A percentile compares a stretch with the other conserved stretches of the same genome.
phyloP scores from a whole-genome alignment of 768 basidiomycete genomes.

The Melanogaster broomeanus region DNA sequence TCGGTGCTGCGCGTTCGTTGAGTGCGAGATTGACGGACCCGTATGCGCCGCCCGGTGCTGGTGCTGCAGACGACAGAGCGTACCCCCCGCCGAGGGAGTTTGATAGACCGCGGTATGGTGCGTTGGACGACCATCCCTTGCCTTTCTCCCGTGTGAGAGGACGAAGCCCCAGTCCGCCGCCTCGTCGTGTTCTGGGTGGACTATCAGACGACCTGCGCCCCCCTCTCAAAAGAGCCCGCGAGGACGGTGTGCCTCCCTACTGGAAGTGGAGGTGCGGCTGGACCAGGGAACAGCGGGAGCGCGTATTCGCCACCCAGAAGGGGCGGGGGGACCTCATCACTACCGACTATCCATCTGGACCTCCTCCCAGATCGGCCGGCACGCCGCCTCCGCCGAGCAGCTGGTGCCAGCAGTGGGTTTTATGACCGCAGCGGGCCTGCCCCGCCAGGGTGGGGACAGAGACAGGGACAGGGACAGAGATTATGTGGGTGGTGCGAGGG shows the following conservation, averaged over 20 bases:
- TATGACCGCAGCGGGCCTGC: conserved; percentile 31
- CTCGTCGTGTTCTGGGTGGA: conserved; percentile 26
- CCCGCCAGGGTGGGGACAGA: conserved; percentile 12
- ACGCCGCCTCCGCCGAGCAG: conserved; percentile 31
- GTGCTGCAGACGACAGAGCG: conserved; percentile 23
- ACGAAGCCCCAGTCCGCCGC: conserved; percentile 44
- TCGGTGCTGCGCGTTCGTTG: conserved; percentile 21
- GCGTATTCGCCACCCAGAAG: conserved; percentile 36
- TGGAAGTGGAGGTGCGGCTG: neutral
- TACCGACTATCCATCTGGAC: conserved; percentile 21
- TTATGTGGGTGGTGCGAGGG: conserved; percentile 29
- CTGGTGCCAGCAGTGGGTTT: conserved; percentile 25
- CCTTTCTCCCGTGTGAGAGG: conserved; percentile 44
- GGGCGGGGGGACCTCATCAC: conserved; percentile 2
- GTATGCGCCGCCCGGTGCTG: conserved; percentile 10
- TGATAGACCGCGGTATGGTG: conserved; percentile 31
- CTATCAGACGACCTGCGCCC: conserved; percentile 42
- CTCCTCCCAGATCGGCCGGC: conserved; percentile 18
- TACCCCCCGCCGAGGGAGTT: conserved; percentile 28
- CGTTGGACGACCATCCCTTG: conserved; percentile 20
- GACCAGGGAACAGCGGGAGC: conserved; percentile 17
- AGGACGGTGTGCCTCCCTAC: conserved; percentile 36
- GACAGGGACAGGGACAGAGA: conserved; percentile 36
- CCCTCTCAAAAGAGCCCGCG: conserved; percentile 46
- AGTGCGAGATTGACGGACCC: conserved; percentile 31